Evolutionary conservation across 140 eudicot genomes (phyloP).

Genomic region (Ambrosia hybrid): DNA sequence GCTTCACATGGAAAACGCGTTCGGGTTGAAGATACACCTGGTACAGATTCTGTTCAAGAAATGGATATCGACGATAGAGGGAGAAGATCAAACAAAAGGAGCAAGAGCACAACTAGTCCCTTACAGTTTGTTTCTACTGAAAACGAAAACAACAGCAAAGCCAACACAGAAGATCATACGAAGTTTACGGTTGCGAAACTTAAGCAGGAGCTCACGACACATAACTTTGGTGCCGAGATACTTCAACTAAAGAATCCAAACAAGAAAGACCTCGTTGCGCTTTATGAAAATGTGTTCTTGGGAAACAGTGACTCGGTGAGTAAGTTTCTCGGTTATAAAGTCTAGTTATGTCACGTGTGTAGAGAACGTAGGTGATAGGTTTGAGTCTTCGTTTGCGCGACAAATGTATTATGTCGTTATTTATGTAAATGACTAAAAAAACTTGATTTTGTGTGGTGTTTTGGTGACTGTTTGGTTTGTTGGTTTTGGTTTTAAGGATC

Average conservation of each 20-base stretch:
- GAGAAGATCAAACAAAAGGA: constrained; percentile 53
- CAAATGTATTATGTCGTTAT: neutral
- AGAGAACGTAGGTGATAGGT: constrained; percentile 18
- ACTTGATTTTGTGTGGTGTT: constrained; percentile 13
- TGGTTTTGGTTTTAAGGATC: constrained; percentile 10
- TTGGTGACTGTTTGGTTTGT: constrained; percentile 12
- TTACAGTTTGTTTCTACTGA: constrained; percentile 42
- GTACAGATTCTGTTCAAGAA: constrained; percentile 71
- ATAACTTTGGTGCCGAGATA: constrained; percentile 82
- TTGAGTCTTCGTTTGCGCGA: neutral
- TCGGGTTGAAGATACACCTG: constrained; percentile 71
- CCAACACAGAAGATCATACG: constrained; percentile 56
- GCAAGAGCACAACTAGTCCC: constrained; percentile 69
- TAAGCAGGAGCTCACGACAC: constrained; percentile 76
- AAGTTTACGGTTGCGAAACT: constrained; percentile 70
- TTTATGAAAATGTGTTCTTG: constrained; percentile 70
- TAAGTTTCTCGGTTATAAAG: neutral
- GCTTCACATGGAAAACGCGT: constrained; percentile 83
- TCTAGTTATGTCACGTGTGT: constrained; percentile 14
- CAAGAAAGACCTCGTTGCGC: constrained; percentile 84
- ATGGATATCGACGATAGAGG: constrained; percentile 40
- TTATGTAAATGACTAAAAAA: constrained; percentile 10
- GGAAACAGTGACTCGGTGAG: constrained; percentile 40
- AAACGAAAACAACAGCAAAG: constrained; percentile 53
- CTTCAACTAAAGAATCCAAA: constrained; percentile 69